Conservation (phyloP, 257 asterid species). For the Solanum bulbocastanum region DNA sequence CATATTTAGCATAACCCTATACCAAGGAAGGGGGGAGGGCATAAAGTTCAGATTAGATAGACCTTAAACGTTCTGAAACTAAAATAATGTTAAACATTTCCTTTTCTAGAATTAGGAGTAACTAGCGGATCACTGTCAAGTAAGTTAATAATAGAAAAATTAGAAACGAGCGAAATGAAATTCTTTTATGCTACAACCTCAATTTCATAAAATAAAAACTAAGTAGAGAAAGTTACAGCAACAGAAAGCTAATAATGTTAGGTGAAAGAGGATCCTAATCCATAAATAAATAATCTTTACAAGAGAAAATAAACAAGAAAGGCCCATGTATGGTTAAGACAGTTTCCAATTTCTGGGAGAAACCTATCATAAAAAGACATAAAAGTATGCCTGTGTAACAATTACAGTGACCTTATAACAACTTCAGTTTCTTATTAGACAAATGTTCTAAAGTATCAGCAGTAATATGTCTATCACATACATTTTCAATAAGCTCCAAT, state of each 20-base stretch:
- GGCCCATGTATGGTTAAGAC: background rate
- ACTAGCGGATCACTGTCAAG: background rate
- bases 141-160: background rate
- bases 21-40: constrained; percentile 1
- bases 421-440: background rate
- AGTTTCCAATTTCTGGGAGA: background rate
- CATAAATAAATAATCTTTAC: background rate
- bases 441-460: background rate
- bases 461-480: constrained; percentile 17
- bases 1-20: constrained; percentile 86
- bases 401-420: background rate
- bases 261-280: background rate
- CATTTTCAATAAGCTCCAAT: constrained; percentile 82
- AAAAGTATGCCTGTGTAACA: background rate
- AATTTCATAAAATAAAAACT: background rate
- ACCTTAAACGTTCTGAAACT: background rate
- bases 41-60: background rate
- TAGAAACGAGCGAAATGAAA: background rate
- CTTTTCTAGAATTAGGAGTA: background rate
- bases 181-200: background rate
- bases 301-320: background rate
- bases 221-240: background rate
- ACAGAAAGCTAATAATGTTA: background rate
- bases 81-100: background rate
- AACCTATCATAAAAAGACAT: background rate